Conservation (phyloP, 2,329 filamentous ascomycete genomes). For the Neobulgaria alba region DNA sequence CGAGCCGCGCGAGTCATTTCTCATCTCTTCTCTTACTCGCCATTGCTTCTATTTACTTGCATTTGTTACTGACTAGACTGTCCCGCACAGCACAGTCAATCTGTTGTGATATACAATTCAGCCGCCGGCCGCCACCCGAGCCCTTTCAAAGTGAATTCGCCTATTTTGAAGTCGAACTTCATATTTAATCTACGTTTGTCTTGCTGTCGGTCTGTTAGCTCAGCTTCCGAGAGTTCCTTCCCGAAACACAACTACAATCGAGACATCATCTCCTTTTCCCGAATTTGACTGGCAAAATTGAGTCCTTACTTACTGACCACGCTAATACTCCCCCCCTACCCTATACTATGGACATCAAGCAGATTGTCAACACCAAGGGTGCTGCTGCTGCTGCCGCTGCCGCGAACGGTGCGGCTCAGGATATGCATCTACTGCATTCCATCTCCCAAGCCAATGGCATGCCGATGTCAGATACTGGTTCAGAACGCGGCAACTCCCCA, state of each 20-base stretch:
- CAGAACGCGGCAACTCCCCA: conserved; percentile 28
- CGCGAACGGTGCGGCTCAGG: conserved; percentile 21
- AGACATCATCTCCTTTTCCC: conserved; percentile 17
- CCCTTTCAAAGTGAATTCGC: too few species aligned
- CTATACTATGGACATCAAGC: conserved; percentile 29
- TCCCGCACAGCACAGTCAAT: conserved; percentile 9
- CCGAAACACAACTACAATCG: conserved; percentile 24
- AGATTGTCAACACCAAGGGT: conserved; percentile 31
- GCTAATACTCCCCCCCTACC: conserved; percentile 18
- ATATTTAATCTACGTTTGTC: too few species aligned
- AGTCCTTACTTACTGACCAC: conserved; percentile 24
- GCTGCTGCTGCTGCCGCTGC: conserved; percentile 22
- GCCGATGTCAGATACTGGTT: conserved; percentile 28
- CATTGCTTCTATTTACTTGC: background rate
- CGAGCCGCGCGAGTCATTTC: too few species aligned
- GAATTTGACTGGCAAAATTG: conserved; percentile 18
- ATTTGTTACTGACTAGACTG: conserved; percentile 9
- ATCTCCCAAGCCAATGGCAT: conserved; percentile 27
- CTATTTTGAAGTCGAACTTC: too few species aligned
- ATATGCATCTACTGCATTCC: conserved; percentile 28
- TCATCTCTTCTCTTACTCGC: too few species aligned
- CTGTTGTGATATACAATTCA: conserved; percentile 12
- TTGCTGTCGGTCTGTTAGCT: too few species aligned
- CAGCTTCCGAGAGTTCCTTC: conserved; percentile 15
- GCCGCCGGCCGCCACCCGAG: too few species aligned